These are phyloP conservation scores for Ambrosia hybrid DNA, from an alignment of 140 eudicot species.

Conservation along the genomic window DNA sequence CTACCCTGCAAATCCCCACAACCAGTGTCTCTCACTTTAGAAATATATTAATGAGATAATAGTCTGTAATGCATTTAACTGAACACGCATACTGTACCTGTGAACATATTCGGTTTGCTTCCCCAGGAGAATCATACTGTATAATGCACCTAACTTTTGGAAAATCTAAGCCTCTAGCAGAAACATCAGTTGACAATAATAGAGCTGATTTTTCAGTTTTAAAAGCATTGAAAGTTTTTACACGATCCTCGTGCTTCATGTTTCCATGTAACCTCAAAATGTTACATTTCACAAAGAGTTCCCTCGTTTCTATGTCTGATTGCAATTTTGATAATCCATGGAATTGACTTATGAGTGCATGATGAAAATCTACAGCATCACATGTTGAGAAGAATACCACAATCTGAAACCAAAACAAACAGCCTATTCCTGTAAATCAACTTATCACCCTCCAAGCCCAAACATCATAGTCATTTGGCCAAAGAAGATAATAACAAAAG, in stretches of 20 bases:
- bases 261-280: slow-evolving; percentile 77
- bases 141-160: slow-evolving; percentile 91
- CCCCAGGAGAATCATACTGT: slow-evolving; percentile 97
- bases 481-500: neutral
- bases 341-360: slow-evolving; percentile 62
- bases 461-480: neutral
- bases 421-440: slow-evolving; percentile 9
- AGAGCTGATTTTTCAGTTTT: slow-evolving; percentile 88
- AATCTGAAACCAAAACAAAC: slow-evolving; percentile 50
- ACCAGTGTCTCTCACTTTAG: neutral
- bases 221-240: slow-evolving; percentile 67
- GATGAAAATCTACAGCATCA: slow-evolving; percentile 93
- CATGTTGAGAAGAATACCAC: slow-evolving; percentile 98
- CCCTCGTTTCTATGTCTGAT: slow-evolving; percentile 42
- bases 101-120: slow-evolving; percentile 97
- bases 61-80: neutral
- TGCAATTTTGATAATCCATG: slow-evolving; percentile 44
- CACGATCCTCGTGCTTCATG: slow-evolving; percentile 88
- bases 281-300: slow-evolving; percentile 66
- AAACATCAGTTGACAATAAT: slow-evolving; percentile 82
- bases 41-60: no score
- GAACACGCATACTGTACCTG: slow-evolving; percentile 44
- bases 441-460: neutral
- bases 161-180: slow-evolving; percentile 97
- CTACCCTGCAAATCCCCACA: slow-evolving; percentile 62